Evolutionary conservation across 2,329 filamentous ascomycete genomes (phyloP).

Genomic region (Cercospora sp.): DNA sequence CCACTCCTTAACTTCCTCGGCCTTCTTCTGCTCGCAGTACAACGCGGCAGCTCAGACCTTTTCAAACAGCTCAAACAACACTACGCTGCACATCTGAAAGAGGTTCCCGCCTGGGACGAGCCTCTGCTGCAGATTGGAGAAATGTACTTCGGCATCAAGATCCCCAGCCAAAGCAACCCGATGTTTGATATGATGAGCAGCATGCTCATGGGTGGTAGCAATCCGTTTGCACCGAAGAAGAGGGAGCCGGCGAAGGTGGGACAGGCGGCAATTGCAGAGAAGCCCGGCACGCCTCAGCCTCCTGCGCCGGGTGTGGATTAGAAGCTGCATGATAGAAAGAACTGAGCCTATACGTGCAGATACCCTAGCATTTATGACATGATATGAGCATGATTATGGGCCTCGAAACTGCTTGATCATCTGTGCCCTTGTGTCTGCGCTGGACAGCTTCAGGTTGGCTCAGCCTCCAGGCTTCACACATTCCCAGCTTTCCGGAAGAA

Average conservation of each 20-base stretch:
- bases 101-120: constrained; percentile 70
- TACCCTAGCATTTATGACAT: constrained; percentile 6
- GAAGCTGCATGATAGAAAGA: not conserved
- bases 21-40: constrained; percentile 77
- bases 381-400: not conserved
- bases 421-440: not conserved
- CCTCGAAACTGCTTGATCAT: not conserved
- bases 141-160: constrained; percentile 93
- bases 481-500: not conserved
- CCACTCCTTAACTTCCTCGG: constrained; percentile 95
- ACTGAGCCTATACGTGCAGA: constrained; percentile 3
- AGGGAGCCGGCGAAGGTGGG: constrained; percentile 51
- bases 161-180: constrained; percentile 86
- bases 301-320: constrained; percentile 39
- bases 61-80: constrained; percentile 80
- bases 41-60: constrained; percentile 73
- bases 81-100: constrained; percentile 76
- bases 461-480: not conserved
- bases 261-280: constrained; percentile 41
- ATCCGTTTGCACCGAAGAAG: constrained; percentile 50
- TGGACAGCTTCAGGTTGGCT: not conserved
- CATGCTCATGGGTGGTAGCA: constrained; percentile 77
- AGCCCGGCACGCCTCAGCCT: constrained; percentile 31
- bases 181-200: constrained; percentile 98
- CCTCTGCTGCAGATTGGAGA: constrained; percentile 84